Evolutionary conservation across 495 filamentous ascomycete genomes (phyloP).

Genomic region (Neurospora sp.): DNA sequence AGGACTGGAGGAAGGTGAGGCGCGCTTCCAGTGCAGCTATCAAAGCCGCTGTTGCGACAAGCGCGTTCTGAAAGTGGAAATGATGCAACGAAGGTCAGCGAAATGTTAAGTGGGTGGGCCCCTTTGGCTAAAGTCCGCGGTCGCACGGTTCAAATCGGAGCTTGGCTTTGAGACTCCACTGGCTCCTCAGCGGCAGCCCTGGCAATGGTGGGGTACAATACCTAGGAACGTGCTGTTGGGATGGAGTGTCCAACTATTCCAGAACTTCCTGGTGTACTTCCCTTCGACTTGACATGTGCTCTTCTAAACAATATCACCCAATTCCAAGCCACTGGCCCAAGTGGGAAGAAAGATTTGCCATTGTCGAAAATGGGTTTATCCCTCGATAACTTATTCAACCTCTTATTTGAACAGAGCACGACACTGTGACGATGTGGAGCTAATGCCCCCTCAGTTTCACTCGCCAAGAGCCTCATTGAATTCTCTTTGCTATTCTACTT

Average conservation of each 20-base stretch:
- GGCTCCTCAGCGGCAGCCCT: neutral
- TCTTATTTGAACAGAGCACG: neutral
- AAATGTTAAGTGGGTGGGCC: neutral
- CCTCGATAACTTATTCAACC: neutral
- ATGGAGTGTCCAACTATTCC: neutral
- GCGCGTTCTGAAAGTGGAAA: conserved; percentile 1
- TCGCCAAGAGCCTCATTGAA: neutral
- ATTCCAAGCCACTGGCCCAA: neutral
- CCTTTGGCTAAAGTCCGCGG: neutral
- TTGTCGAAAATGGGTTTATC: neutral
- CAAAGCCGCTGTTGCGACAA: neutral
- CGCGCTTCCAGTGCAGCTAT: neutral
- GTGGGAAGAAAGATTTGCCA: neutral
- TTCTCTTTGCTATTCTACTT: neutral
- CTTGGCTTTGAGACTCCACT: neutral
- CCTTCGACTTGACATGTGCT: neutral
- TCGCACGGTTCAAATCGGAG: neutral
- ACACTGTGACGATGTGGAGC: neutral
- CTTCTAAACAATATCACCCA: neutral
- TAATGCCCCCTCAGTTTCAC: neutral
- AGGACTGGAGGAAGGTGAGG: neutral
- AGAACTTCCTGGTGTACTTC: neutral
- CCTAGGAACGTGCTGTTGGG: neutral
- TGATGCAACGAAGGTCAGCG: neutral
- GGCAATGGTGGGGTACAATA: neutral